Percentiles rank a stretch among this genome's conserved stretches.
phyloP scores from a whole-genome alignment of 352 stramenopile species.

The Globisporangium nodosum region DNA sequence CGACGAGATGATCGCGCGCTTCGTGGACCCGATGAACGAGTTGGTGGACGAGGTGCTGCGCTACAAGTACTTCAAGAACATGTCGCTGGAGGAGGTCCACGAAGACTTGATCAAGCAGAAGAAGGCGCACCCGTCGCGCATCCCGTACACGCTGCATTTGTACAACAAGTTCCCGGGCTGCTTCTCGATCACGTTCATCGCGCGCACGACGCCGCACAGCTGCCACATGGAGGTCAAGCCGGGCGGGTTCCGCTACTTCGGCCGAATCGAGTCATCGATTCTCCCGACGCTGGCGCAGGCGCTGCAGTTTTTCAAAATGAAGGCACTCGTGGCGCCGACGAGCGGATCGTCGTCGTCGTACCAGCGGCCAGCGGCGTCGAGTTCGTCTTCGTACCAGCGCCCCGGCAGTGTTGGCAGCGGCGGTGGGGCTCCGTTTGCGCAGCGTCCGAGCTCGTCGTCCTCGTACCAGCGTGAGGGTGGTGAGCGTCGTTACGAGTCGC shows the following conservation, averaged over 20 bases:
- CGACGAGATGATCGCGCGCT: conserved; percentile 84
- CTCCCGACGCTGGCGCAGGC: conserved; percentile 72
- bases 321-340: conserved; percentile 58
- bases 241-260: conserved; percentile 82
- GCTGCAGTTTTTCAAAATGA: conserved; percentile 90
- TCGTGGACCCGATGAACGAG: conserved; percentile 87
- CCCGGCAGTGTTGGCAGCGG: conserved; percentile 31
- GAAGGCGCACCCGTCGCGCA: conserved; percentile 75
- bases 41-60: conserved; percentile 80
- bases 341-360: conserved; percentile 21
- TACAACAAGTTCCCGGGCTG: conserved; percentile 85
- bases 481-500: conserved; percentile 53
- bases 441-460: conserved; percentile 32
- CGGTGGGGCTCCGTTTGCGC: conserved; percentile 40
- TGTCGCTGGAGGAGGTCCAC: conserved; percentile 62
- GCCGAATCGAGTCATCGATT: conserved; percentile 82
- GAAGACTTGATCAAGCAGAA: conserved; percentile 88
- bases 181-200: conserved; percentile 88
- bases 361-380: conserved; percentile 10
- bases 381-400: conserved; percentile 36
- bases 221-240: conserved; percentile 87
- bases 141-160: conserved; percentile 81
- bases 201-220: conserved; percentile 73
- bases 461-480: conserved; percentile 30
- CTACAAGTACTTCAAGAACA: conserved; percentile 86